Evolutionary conservation across 2,329 filamentous ascomycete genomes (phyloP).

Genomic region (Neurospora sp.): DNA sequence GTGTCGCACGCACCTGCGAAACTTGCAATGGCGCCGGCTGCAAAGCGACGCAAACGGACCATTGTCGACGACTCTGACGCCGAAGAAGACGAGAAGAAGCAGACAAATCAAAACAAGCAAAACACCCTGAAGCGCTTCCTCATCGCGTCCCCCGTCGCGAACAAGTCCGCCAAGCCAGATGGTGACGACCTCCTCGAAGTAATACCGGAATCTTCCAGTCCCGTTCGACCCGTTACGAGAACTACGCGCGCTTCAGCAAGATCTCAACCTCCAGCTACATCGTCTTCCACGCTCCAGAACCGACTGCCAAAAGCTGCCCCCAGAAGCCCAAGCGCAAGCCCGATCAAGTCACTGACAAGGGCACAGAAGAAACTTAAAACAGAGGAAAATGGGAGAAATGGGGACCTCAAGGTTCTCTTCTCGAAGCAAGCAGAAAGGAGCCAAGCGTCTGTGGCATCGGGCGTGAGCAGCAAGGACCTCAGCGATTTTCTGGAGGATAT

Average conservation of each 20-base stretch:
- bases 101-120: constrained; percentile 25
- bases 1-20: neutral
- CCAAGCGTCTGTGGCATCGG: constrained; percentile 19
- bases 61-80: constrained; percentile 16
- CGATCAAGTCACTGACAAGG: constrained; percentile 30
- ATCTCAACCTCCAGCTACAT: constrained; percentile 11
- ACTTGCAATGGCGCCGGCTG: constrained; percentile 2
- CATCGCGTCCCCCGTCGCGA: constrained; percentile 40
- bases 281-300: constrained; percentile 12
- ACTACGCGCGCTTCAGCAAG: constrained; percentile 14
- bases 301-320: constrained; percentile 19
- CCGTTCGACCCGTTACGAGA: constrained; percentile 24
- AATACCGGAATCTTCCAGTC: constrained; percentile 30
- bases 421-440: constrained; percentile 49
- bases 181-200: constrained; percentile 17
- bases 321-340: constrained; percentile 35
- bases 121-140: constrained; percentile 44
- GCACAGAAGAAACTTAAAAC: constrained; percentile 28
- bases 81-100: constrained; percentile 8
- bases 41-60: constrained; percentile 16
- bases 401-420: constrained; percentile 49
- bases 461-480: constrained; percentile 17
- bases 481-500: constrained; percentile 34
- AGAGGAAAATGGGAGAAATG: constrained; percentile 37
- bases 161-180: constrained; percentile 16